Base-by-base conservation (phyloP, 1,284 basidiomycete species). In the Heimioporus retisporus region DNA sequence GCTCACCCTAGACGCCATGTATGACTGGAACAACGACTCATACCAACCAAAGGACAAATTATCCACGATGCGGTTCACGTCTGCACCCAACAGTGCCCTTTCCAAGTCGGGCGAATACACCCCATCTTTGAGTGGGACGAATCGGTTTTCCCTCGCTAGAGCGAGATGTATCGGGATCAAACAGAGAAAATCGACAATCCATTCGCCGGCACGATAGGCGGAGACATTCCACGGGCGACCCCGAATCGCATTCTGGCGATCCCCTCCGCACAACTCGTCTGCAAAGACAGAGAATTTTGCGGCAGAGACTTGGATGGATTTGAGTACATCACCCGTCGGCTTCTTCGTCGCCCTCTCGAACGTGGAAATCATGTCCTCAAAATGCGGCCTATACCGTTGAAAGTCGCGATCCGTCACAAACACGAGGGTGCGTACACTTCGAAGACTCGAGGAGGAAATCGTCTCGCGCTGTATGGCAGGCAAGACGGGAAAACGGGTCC, bases 151-250 rank as follows among this genome's bases (percentile, higher is more conserved):
- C 25, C 81, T 80, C 2, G 86, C 85, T 31, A 90, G 77, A 0
- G 88, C 88, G 35, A 91, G 79, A 61, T 90, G 89, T 40, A 90
- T 89, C 0, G 89, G 89, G 61, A 90, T 89, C 25, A 90, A 78
- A 63, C 90, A 90, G 1, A 90, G 72, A 4, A 90, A 71, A 25
- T 89, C 85, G 6, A 87, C 87, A 11, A 91, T 75, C 89, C 89
- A 90, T 73, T 90, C 87, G 23, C 89, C 89, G 7, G 79, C 76
- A 48, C 76, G 73, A 85, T 84, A 16, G 67, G 64, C 1, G 83
- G 86, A 18, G 79, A 62, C 8, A 40, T 40, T 40, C 35, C 35
- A 40, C 11, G 35, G 35, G 35, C 35, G 35, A 13, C 35, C 35
- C 35, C 35, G 35, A 40, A 40, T 40, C 35, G 11, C 35, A 40